Base-by-base conservation (phyloP, 192 early-diverging fungal species). In the Linnemannia schmuckeri region DNA sequence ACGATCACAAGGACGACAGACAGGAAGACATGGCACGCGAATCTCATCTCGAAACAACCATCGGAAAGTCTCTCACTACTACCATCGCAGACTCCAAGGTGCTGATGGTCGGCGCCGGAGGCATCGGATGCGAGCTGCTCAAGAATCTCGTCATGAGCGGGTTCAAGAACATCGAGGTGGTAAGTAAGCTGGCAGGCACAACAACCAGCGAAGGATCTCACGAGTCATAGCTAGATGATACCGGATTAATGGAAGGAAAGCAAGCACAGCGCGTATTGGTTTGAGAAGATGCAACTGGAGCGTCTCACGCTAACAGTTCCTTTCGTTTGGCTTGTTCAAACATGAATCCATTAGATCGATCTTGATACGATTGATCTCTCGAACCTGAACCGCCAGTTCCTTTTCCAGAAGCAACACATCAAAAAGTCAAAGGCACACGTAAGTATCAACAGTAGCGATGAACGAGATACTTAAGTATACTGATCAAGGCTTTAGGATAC, bases 311-410 rank as follows among this genome's bases (percentile, higher is more conserved):
- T 66, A 66, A 66, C 30, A 33, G 30, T 30, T 6, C 1, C 18
- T 52, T 52, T 22, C 18, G 6, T 33, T 79, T 52, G 4, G 12
- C 33, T 74, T 37, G 12, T 71, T 79, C 24, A 35, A 3, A 0
- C 22, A 12, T 13, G 6, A 15, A 33, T 3, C 13, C 6, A 40
- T 10, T 77, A 97, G 96, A 93, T 99, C 54, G 99, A 99, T 88
- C 91, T 99, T 55, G 99, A 99, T 89, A 98, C 98, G 1, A 99
- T 99, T 73, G 99, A 99, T 77, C 90, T 99, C 54, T 98, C 97
- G 37, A 99, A 99, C 88, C 90, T 99, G 70, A 99, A 99, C 90
- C 91, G 99, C n/a, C 99, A 99, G 91, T 99, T 99, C 77, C 92
- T 99, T 70, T 99, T 99, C 92, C 98, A 97, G 89, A 94, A 93